Evolutionary conservation across 2,329 filamentous ascomycete genomes (phyloP).

Genomic region (Apiospora koreana): DNA sequence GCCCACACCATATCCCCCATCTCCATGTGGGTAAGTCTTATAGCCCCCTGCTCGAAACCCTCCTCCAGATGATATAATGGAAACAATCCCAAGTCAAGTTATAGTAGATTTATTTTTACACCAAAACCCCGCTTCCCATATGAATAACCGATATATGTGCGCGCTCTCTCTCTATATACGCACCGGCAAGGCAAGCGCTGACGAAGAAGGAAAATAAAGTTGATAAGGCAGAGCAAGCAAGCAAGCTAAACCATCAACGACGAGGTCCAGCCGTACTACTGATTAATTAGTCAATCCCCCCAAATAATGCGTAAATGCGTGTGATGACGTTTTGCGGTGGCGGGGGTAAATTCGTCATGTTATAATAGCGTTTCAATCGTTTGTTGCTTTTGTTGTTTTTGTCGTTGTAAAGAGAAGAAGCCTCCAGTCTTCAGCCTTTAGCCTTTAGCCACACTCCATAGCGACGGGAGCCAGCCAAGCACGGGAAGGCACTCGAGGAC

Average conservation of each 20-base stretch:
- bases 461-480: background rate
- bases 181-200: background rate
- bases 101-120: background rate
- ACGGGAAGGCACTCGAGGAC: background rate
- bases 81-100: background rate
- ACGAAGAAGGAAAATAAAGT: background rate
- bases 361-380: background rate
- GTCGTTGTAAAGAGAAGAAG: too few relatives aligned
- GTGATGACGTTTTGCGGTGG: background rate
- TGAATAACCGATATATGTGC: background rate
- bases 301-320: background rate
- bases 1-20: too few relatives aligned
- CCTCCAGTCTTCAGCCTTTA: background rate
- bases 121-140: background rate
- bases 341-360: background rate
- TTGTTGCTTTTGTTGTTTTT: background rate
- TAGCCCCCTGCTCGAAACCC: background rate
- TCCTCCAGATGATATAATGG: background rate
- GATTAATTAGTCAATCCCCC: background rate
- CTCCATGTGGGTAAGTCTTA: too few relatives aligned
- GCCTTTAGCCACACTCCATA: background rate
- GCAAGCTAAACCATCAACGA: background rate
- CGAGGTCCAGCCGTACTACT: background rate
- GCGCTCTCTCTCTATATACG: background rate
- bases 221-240: background rate